These are phyloP conservation scores for Ascochyta koolunga DNA, from an alignment of 2,329 filamentous ascomycete species.

Conservation along the genomic window DNA sequence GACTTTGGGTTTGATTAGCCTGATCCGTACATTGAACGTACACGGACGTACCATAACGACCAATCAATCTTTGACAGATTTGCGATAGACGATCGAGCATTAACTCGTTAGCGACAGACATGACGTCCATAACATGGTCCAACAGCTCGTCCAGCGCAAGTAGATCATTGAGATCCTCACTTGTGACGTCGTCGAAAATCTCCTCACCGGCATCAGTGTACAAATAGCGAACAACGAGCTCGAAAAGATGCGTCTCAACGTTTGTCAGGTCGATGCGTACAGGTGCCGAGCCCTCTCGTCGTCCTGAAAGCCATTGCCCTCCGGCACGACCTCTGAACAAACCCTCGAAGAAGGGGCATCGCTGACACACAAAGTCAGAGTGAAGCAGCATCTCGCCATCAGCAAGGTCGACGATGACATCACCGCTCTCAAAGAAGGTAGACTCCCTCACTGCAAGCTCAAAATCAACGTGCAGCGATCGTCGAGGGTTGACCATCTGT, in stretches of 20 bases:
- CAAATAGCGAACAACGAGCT: slow-evolving; percentile 77
- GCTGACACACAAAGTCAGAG: slow-evolving; percentile 76
- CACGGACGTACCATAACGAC: slow-evolving; percentile 68
- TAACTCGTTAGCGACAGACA: slow-evolving; percentile 88
- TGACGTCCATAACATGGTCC: slow-evolving; percentile 87
- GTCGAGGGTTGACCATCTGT: slow-evolving; percentile 70
- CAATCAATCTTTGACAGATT: slow-evolving; percentile 84
- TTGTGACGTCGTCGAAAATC: slow-evolving; percentile 78
- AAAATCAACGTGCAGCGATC: slow-evolving; percentile 72
- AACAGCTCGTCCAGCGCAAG: slow-evolving; percentile 76
- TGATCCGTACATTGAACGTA: slow-evolving; percentile 19
- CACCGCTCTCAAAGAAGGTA: slow-evolving; percentile 77
- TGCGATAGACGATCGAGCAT: slow-evolving; percentile 93
- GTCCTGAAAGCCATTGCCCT: slow-evolving; percentile 80
- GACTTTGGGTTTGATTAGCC: slow-evolving; percentile 27
- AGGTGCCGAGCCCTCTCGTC: slow-evolving; percentile 60
- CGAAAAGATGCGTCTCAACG: slow-evolving; percentile 73
- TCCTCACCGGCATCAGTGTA: slow-evolving; percentile 83
- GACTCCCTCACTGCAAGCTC: slow-evolving; percentile 70
- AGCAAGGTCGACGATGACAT: slow-evolving; percentile 79
- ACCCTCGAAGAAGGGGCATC: slow-evolving; percentile 91
- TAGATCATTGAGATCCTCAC: slow-evolving; percentile 58
- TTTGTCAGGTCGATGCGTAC: slow-evolving; percentile 83
- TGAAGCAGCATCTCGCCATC: slow-evolving; percentile 75
- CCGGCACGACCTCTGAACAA: slow-evolving; percentile 87